Base-by-base conservation (phyloP, 2,329 filamentous ascomycete genomes). In the Ophiostoma triangulosporum region DNA sequence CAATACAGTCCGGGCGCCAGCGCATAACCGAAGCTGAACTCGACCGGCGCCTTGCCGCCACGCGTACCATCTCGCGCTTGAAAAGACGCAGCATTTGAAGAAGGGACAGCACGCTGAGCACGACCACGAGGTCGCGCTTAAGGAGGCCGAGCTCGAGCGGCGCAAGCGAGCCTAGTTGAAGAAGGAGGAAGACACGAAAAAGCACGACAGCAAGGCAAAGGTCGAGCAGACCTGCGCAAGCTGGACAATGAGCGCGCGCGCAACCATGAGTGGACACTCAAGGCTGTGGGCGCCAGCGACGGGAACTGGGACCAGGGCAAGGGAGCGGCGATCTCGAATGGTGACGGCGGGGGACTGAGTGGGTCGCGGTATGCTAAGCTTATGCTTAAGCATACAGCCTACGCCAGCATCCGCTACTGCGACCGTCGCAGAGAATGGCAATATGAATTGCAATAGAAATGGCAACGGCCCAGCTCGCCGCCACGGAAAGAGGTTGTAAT, bases 271-370 rank as follows among this genome's bases (percentile, higher is more conserved):
- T 67, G 79, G 50, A 83, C 83, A 63, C 68, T 83, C 20, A 76
- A 76, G 59, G 78, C 78, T 0, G 73, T 81, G 67, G 71, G 72
- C 29, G 68, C 66, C 48, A 76, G 74, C 63, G 72, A 77, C 36
- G 71, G 70, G 29, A 73, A 70, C 57, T 83, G 78, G 80, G 79
- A 82, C 55, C 73, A 77, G 61, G 78, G 77, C 38, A 81, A 81
- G 65, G 66, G 65, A 11, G 67, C 71, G 1, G 56, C 57, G 38
- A 54, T 55, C 20, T 57, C 57, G 20, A n/a, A n/a, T 33, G 31
- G 20, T 15, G 57, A 40, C 9, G 49, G 59, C 43, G 57, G 55
- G 24, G 60, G 59, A 14, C 45, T 59, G n/a, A 57, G 54, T 36
- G 60, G 32, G 29, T 52, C 56, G 7, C 50, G 51, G 6, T 53